A percentile compares a stretch with the other conserved stretches of the same genome.
Evolutionary conservation across 768 basidiomycete species (phyloP).

Genomic region (Trametopsis cervina): DNA sequence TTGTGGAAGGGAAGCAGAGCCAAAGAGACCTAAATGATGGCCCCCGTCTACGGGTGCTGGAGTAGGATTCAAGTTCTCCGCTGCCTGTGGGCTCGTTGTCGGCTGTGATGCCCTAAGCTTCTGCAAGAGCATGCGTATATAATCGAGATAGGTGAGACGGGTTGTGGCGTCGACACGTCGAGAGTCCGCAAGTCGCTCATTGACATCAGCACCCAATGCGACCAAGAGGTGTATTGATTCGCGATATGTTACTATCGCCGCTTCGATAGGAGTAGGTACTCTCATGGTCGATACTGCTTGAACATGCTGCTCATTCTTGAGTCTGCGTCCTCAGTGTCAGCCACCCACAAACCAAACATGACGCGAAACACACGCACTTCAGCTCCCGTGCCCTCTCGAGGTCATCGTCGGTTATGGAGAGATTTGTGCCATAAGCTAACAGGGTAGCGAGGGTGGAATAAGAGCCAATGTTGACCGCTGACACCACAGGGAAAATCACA

Average conservation of each 20-base stretch:
- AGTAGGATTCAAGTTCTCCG: too few relatives aligned
- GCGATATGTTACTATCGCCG: constrained; percentile 17
- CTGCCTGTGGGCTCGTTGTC: not conserved
- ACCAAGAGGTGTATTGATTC: constrained; percentile 23
- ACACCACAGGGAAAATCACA: constrained; percentile 21
- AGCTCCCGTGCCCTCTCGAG: constrained; percentile 17
- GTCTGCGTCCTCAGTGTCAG: not conserved
- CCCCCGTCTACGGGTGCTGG: too few relatives aligned
- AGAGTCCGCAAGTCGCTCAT: constrained; percentile 5
- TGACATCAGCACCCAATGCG: constrained; percentile 22
- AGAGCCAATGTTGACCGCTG: constrained; percentile 19
- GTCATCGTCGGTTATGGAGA: constrained; percentile 20
- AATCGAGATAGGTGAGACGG: constrained; percentile 18
- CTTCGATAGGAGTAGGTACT: constrained; percentile 20
- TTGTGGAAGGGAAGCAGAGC: too few relatives aligned
- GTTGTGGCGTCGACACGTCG: not conserved
- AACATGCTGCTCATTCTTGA: not conserved
- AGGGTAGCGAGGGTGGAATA: constrained; percentile 24
- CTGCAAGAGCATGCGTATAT: constrained; percentile 14
- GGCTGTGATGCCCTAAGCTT: constrained; percentile 12
- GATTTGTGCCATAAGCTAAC: constrained; percentile 24
- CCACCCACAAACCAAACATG: not conserved
- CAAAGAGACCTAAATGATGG: too few relatives aligned
- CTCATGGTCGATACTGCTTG: not conserved
- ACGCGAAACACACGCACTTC: constrained; percentile 9